A percentile compares a stretch with the other conserved stretches of the same genome.
Conservation (phyloP, 176 grass and related monocot genomes). For the Leersia perrieri region DNA sequence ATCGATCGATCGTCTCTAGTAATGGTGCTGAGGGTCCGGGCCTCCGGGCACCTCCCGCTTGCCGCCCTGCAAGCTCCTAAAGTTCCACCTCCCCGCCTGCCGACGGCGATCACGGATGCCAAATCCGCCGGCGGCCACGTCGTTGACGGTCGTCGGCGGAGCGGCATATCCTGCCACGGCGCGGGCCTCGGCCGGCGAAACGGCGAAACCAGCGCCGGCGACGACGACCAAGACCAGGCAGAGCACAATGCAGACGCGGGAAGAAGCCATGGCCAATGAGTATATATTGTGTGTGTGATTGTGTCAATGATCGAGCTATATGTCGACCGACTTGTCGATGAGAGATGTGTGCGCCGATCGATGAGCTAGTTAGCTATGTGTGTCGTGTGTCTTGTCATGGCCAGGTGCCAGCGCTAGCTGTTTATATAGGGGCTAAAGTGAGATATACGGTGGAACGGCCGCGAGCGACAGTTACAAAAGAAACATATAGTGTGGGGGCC, state of each 20-base stretch:
- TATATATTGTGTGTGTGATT: no score
- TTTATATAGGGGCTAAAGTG: slow-evolving; percentile 31
- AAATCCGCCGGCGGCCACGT: neutral
- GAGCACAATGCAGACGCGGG: slow-evolving; percentile 31
- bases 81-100: slow-evolving; percentile 37
- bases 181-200: slow-evolving; percentile 13
- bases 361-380: neutral
- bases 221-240: slow-evolving; percentile 27
- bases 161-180: neutral
- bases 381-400: slow-evolving; percentile 1
- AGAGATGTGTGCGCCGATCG: no score
- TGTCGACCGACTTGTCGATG: neutral
- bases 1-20: slow-evolving; percentile 5
- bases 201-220: slow-evolving; percentile 21
- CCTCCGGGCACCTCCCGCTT: slow-evolving; percentile 71
- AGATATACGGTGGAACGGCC: neutral
- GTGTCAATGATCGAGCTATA: neutral
- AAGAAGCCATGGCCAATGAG: no score
- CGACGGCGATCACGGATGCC: neutral
- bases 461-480: slow-evolving; percentile 33
- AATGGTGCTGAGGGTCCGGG: slow-evolving; percentile 73
- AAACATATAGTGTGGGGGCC: neutral
- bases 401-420: slow-evolving; percentile 9
- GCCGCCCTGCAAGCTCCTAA: slow-evolving; percentile 22
- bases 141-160: neutral